Evolutionary conservation across 805 yeast genomes (phyloP).

Genomic region (Myxozyma nipponensis): DNA sequence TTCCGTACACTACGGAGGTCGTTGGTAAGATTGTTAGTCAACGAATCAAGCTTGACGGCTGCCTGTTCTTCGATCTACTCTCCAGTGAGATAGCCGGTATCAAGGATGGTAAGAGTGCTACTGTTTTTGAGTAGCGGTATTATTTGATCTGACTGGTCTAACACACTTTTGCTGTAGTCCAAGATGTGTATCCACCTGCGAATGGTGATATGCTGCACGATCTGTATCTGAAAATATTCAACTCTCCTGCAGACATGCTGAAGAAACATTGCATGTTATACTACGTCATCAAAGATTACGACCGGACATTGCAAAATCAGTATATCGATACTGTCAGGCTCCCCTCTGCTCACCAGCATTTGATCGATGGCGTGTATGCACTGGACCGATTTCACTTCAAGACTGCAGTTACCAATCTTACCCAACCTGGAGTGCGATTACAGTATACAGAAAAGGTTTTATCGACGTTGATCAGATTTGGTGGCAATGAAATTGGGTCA

Average conservation of each 20-base stretch:
- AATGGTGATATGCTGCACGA: conserved; percentile 8
- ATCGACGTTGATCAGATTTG: conserved; percentile 6
- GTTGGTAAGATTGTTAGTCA: conserved; percentile 6
- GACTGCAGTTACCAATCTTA: conserved; percentile 16
- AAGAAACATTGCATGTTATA: conserved; percentile 21
- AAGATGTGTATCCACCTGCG: conserved; percentile 18
- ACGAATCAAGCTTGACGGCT: conserved; percentile 20
- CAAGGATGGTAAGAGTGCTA: conserved; percentile 8
- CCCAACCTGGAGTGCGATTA: conserved; percentile 17
- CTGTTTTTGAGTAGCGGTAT: not conserved
- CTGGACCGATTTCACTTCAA: conserved; percentile 21
- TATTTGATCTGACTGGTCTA: not conserved
- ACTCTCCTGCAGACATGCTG: conserved; percentile 9
- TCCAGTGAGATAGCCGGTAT: conserved; percentile 10
- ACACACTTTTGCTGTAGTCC: conserved; percentile 4
- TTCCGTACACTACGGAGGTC: conserved; percentile 8
- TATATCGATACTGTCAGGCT: conserved; percentile 8
- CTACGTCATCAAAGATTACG: conserved; percentile 16
- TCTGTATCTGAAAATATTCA: conserved; percentile 8
- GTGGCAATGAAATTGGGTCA: conserved; percentile 11
- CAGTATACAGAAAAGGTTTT: conserved; percentile 21
- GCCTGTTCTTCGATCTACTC: conserved; percentile 18
- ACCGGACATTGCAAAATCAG: conserved; percentile 1
- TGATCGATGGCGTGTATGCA: conserved; percentile 20
- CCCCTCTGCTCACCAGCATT: conserved; percentile 10